These are phyloP conservation scores for Globisporangium barbulae DNA, from an alignment of 352 stramenopile species.

Conservation along the genomic window DNA sequence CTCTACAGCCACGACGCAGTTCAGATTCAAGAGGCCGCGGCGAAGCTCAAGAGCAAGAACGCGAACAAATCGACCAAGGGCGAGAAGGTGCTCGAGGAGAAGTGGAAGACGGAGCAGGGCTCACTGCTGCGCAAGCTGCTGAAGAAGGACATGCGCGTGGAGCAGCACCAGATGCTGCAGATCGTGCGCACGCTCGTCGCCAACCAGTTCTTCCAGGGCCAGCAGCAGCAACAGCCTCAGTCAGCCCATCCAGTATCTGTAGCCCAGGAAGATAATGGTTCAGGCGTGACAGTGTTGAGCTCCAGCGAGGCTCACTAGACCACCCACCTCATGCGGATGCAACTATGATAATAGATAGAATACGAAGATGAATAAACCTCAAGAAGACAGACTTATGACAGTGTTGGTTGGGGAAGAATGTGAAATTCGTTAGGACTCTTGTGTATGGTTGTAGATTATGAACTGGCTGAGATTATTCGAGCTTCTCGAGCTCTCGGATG, in stretches of 20 bases:
- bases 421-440: neutral
- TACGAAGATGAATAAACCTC: neutral
- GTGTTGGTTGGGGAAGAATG: neutral
- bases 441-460: neutral
- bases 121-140: conserved; percentile 77
- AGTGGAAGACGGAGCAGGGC: conserved; percentile 61
- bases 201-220: conserved; percentile 51
- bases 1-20: conserved; percentile 57
- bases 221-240: neutral
- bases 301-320: neutral
- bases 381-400: neutral
- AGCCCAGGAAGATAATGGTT: neutral
- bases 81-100: conserved; percentile 33
- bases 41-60: conserved; percentile 33
- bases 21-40: conserved; percentile 25
- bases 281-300: neutral
- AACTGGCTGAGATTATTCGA: conserved; percentile 48
- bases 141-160: conserved; percentile 58
- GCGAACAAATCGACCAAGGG: neutral
- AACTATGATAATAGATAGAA: conserved; percentile 6
- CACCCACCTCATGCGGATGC: neutral
- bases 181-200: conserved; percentile 63
- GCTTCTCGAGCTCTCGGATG: conserved; percentile 91
- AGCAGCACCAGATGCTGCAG: conserved; percentile 77
- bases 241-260: neutral